These are phyloP conservation scores for Microthlaspi erraticum DNA, from an alignment of 345 rosid genomes.

Conservation along the genomic window DNA sequence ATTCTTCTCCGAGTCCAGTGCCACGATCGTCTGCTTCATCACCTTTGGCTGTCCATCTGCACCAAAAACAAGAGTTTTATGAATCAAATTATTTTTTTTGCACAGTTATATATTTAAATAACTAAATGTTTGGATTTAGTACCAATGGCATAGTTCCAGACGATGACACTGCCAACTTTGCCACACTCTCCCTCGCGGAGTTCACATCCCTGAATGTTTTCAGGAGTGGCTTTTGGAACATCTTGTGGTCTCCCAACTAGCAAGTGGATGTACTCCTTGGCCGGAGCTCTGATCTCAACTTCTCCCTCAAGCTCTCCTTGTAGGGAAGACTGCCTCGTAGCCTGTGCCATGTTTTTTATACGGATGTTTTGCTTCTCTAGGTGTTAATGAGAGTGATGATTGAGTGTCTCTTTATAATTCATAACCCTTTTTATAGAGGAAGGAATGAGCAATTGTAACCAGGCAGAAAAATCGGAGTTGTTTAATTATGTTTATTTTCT, in stretches of 20 bases:
- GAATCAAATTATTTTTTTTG: conserved; percentile 3
- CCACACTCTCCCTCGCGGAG: conserved; percentile 55
- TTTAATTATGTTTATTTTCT: background rate
- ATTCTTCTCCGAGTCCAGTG: conserved; percentile 17
- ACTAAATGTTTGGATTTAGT: background rate
- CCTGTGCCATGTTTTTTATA: background rate
- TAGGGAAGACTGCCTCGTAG: conserved; percentile 17
- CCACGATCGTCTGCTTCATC: background rate
- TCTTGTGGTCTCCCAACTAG: conserved; percentile 47
- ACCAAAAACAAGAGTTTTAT: background rate
- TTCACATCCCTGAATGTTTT: conserved; percentile 38
- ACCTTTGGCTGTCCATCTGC: conserved; percentile 37
- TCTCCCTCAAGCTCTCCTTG: conserved; percentile 24
- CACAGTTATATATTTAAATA: background rate
- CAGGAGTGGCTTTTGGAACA: conserved; percentile 37
- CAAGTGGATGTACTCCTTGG: conserved; percentile 42
- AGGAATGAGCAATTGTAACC: background rate
- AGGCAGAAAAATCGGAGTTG: background rate
- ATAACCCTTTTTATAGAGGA: conserved; percentile 8
- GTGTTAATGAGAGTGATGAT: conserved; percentile 1
- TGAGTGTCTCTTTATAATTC: conserved; percentile 1
- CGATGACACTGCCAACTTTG: conserved; percentile 39
- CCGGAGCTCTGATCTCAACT: conserved; percentile 34
- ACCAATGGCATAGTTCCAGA: conserved; percentile 51
- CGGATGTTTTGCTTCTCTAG: background rate